Base-by-base conservation (phyloP, 1,284 basidiomycete genomes). In the Ceratorhiza oryzae-sativae region DNA sequence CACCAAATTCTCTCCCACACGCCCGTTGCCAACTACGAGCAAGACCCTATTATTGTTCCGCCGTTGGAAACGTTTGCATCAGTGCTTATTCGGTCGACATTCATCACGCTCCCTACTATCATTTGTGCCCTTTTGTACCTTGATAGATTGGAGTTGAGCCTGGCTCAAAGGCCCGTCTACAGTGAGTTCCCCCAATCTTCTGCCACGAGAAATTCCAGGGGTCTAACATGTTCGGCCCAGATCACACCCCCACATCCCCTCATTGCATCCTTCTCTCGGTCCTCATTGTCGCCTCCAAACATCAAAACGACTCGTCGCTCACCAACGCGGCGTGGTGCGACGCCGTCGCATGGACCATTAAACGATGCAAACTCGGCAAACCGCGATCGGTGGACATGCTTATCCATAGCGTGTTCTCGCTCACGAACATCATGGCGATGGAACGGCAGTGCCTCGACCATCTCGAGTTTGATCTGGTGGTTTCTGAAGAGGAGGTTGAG, bases 221-320 rank as follows among this genome's bases (percentile, higher is more conserved):
- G 13, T 60, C 32, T 71, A 61, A 71, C 68, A 25, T n/a, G 30
- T 49, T 30, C 15, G 42, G n/a, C 36, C 25, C 32, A 71, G 68
- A 71, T 71, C 56, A 71, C 18, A 71, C 60, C 56, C 68, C 68
- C 45, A 71, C 68, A 30, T 71, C 68, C 48, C 68, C 68, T 71
- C 68, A 71, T 42, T 71, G 68, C 58, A 71, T 71, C 53, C 68
- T 71, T 61, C 68, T 71, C 56, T 71, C 68, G 41, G 58, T 61
- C 68, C 68, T 71, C 68, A 71, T 71, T 71, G 58, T 71, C 30
- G 68, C 68, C 58, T 71, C 68, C 68, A 71, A 71, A 71, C 58
- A 71, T 71, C 68, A 71, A 71, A 71, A 71, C 68, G 68, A 71
- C 46, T 61, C 58, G 1, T 71, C 68, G 30, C 68, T 71, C 34